Conservation (phyloP, 257 asterid genomes). For the Ehretia macrophylla region DNA sequence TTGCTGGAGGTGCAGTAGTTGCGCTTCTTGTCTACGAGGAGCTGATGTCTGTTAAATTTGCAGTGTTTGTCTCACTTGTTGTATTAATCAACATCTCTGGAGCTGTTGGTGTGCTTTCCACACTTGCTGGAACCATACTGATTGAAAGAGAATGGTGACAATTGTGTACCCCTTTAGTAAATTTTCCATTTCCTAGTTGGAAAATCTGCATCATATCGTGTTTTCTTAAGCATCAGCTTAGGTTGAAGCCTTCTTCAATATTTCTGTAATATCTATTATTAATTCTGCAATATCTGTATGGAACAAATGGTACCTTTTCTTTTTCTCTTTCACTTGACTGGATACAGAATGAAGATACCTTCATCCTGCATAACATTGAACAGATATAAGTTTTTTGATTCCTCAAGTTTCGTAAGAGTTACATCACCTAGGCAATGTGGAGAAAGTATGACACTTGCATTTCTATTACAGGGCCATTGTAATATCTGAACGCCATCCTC, state of each 20-base stretch:
- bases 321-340: no score
- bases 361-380: no score
- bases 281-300: no score
- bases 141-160: conserved; percentile 90
- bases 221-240: not conserved
- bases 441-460: not conserved
- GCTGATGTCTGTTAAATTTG: conserved; percentile 31
- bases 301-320: no score
- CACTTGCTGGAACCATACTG: conserved; percentile 91
- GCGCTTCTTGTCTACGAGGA: conserved; percentile 47
- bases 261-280: no score
- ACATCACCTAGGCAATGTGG: no score
- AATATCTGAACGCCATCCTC: conserved; percentile 71
- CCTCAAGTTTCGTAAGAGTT: no score
- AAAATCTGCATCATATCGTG: no score
- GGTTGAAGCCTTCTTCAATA: no score
- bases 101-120: conserved; percentile 74
- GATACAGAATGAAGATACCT: no score
- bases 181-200: not conserved
- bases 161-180: not conserved
- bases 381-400: no score
- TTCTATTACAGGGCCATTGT: conserved; percentile 74
- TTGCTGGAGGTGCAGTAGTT: conserved; percentile 79
- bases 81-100: conserved; percentile 62
- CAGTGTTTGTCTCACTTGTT: conserved; percentile 42